Base-by-base conservation (phyloP, 768 basidiomycete species). In the Udeniomyces megalosporus region DNA sequence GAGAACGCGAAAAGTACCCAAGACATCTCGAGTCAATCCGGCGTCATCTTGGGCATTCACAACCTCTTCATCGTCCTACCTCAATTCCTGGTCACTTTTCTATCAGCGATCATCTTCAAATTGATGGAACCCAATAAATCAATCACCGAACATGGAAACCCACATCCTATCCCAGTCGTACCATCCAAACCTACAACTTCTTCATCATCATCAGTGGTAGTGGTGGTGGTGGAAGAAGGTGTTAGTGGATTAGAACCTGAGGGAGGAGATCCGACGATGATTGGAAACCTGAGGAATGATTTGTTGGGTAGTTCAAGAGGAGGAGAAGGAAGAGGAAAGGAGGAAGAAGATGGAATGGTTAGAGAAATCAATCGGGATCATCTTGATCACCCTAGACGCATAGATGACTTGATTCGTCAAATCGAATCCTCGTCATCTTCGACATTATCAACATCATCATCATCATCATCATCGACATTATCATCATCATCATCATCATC, bases 31-130 rank as follows among this genome's bases (percentile, higher is more conserved):
- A 48, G 47, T 7, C 50, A 24, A 52, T 15, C 24, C 11, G 50
- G 50, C 28, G 50, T 50, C 51, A 6, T 53, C 29, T 64, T 90
- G 88, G 91, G 93, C 45, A 93, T 96, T 57, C 91, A 96, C 74
- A 96, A 95, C 69, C 80, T 95, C 62, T 93, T 86, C 73, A 77
- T 97, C 65, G 93, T 96, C 62, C 64, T 68, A 45, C 93, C 93
- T 0, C 93, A 97, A 70, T 92, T 96, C 74, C 78, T 97, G 45
- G 85, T 92, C 34, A 92, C 88, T 0, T 89, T 83, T 26, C 72
- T 96, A 4, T 83, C 89, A 0, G 82, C 90, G 11, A 75, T 92
- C 65, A 79, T 96, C 50, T 95, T 97, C 69, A 86, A 86, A 17
- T 73, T 95, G 4, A 78, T 90, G 64, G 91, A 93, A 64, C 84